Evolutionary conservation across 1,284 basidiomycete species (phyloP), one percentile per base, ranked within the genome.

Genomic region (Malassezia nana): DNA sequence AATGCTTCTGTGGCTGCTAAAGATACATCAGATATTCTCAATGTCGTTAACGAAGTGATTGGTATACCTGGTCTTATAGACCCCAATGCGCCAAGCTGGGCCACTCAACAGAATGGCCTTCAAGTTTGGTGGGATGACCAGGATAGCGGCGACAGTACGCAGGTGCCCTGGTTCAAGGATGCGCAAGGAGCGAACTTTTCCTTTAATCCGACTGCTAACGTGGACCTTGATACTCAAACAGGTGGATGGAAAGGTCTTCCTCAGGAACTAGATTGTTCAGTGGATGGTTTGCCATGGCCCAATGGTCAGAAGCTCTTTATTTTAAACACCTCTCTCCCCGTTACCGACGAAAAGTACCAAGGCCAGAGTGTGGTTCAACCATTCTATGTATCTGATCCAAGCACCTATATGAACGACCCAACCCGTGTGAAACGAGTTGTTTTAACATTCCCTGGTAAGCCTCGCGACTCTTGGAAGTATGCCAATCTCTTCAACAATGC

Each of bases 381-480:
- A 4, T 44, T 26, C 15, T 51, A 44, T n/a, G 26, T 43, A 6
- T 32, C 41, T 6, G 18, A 28, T 18, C 33, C 41, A 10, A 22
- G 30, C 24, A 35, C 26, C 4, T 47, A 47, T 28, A 18, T 18
- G 18, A 38, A 38, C 18, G 52, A 66, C 45, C 59, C 57, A 29
- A 50, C 47, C 39, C 39, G 33, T 9, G 62, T 70, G 30, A 65
- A 70, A 39, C 59, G 67, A 5, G 65, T 60, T 33, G 52, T 70
- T 50, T 59, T 70, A 18, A 59, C 56, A 10, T 59, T 57, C 51
- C 67, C 67, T 26, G 67, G 67, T 24, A 69, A 63, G 55, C 67
- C 67, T 4, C 57, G 67, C 32, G 67, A 69, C 35, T 53, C 64
- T 29, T 69, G 67, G 67, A 69, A 69, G 52, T 69, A 69, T 43